phyloP scores from a whole-genome alignment of 139 green algal species.

The Chlamydomonas schloesseri region DNA sequence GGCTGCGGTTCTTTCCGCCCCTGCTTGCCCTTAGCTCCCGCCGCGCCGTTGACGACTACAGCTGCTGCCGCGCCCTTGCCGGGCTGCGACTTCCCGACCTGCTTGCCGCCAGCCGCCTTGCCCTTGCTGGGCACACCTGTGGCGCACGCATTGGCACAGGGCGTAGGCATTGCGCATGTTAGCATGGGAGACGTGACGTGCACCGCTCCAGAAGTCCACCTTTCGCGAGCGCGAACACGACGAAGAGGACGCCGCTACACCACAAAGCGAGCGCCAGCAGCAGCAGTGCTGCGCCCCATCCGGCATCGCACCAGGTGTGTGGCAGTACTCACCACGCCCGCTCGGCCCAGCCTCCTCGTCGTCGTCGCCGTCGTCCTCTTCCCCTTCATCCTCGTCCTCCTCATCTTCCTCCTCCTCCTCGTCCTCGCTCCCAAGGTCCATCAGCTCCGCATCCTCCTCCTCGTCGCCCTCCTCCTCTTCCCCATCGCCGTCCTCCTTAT shows the following conservation, averaged over 20 bases:
- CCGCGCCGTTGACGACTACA: background rate
- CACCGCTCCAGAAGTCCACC: too few species aligned
- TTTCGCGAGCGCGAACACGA: too few species aligned
- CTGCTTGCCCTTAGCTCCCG: background rate
- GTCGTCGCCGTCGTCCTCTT: background rate
- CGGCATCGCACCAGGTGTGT: background rate
- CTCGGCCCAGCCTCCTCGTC: slow-evolving; percentile 5
- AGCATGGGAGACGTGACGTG: too few species aligned
- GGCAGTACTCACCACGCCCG: background rate
- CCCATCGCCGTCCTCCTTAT: background rate
- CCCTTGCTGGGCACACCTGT: too few species aligned
- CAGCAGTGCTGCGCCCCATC: background rate
- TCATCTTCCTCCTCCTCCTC: background rate
- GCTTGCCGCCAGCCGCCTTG: background rate
- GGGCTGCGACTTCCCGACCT: background rate
- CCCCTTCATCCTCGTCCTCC: background rate
- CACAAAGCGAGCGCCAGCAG: background rate
- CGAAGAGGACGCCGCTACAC: background rate
- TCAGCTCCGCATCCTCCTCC: background rate
- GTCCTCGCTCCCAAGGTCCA: background rate
- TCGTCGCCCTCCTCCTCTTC: slow-evolving; percentile 2
- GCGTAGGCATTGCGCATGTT: too few species aligned
- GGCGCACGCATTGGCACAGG: too few species aligned
- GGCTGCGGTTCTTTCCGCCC: background rate
- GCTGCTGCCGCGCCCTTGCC: background rate